Conservation (phyloP, 176 grass and related monocot genomes). For the Eleusine coracana region DNA sequence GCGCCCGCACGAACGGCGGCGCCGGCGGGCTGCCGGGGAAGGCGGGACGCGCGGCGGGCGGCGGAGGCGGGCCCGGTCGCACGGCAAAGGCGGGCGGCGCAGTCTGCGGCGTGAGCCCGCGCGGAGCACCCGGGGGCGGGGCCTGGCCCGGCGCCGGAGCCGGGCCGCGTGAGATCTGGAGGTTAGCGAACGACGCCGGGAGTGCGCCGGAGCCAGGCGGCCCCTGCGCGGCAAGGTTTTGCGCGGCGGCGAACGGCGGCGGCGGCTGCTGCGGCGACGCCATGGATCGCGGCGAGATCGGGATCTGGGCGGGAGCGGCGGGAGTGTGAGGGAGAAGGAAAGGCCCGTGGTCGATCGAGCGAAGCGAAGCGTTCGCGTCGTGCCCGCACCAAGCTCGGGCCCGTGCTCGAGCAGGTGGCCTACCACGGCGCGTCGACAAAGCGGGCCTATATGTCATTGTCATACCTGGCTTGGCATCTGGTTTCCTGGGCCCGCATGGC, state of each 20-base stretch:
- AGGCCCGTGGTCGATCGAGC: slow-evolving; percentile 2
- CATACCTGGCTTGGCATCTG: neutral
- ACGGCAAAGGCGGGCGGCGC: slow-evolving; percentile 40
- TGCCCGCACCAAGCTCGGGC: neutral
- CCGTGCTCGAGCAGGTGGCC: neutral
- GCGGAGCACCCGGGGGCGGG: slow-evolving; percentile 8
- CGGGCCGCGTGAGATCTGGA: slow-evolving; percentile 59
- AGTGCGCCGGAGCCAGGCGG: slow-evolving; percentile 26
- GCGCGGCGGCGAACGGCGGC: slow-evolving; percentile 30
- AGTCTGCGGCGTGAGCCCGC: slow-evolving; percentile 37
- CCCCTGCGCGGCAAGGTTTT: slow-evolving; percentile 18
- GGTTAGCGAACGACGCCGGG: slow-evolving; percentile 51
- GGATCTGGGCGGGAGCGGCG: slow-evolving; percentile 30
- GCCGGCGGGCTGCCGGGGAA: slow-evolving; percentile 14
- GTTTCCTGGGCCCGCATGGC: neutral
- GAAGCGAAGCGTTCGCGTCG: neutral
- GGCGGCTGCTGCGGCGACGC: neutral
- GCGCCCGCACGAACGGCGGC: slow-evolving; percentile 5
- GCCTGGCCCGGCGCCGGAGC: neutral
- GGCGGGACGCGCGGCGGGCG: neutral
- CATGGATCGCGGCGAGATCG: slow-evolving; percentile 37
- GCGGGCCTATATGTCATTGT: neutral
- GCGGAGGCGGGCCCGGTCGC: slow-evolving; percentile 6
- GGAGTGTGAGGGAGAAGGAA: neutral
- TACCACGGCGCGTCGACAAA: neutral